Base-by-base conservation (phyloP, 2,329 filamentous ascomycete species). In the Cytospora piceicola region DNA sequence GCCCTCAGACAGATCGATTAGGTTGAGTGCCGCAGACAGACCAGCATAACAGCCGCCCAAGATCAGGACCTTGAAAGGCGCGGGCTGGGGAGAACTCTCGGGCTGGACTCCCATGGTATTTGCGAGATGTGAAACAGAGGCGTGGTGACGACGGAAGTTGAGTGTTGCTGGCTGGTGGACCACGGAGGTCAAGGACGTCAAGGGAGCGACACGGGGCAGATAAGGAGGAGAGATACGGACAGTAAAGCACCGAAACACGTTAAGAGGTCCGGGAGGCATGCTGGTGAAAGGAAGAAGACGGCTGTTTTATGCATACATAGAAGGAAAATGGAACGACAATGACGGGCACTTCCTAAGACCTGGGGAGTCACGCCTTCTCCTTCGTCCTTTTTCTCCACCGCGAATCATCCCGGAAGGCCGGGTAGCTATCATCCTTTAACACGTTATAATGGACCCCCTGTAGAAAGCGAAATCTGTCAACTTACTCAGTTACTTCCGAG, bases 11-110 rank as follows among this genome's bases (percentile, higher is more conserved):
- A 90, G 80, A 72, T 92, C 89, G 24, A 90, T 77, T 8, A 94
- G 81, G 73, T 91, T 90, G 70, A 91, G 77, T 7, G 87, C 85
- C 1, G 86, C 83, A 15, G 88, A 84, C 6, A 93, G 81, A 39
- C 91, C 91, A n/a, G 83, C 85, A 71, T 93, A 93, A 49, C 88
- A 89, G 69, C 88, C 90, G 46, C 91, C 91, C 36, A 89, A 83
- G 63, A 93, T 80, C 46, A 93, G 81, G 14, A 93, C 81, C 70
- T 80, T 83, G 74, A 84, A 80, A 46, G 80, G 80, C 61, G 36
- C 36, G 9, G 27, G 20, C 24, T 54, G 27, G 29, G 54, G n/a
- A 6, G 62, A 59, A 20, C 20, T 32, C n/a, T 67, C 62, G 17
- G 61, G 55, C 8, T 61, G 65, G 36, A 62, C 61, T 30, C 65